phyloP scores from a whole-genome alignment of 1,284 basidiomycete genomes.

The Austropuccinia psidii region DNA sequence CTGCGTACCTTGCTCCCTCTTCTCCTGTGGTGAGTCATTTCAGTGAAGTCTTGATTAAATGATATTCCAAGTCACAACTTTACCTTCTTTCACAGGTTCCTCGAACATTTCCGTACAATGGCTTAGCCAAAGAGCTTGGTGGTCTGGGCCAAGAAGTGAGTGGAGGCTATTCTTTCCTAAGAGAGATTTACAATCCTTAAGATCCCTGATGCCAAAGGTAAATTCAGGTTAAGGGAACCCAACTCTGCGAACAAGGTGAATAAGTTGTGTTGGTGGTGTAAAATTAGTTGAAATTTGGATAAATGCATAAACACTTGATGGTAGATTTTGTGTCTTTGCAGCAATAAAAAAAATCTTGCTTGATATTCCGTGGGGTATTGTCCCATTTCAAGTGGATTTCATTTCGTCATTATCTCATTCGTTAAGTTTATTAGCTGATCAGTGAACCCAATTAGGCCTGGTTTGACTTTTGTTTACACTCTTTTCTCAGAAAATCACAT shows the following conservation, averaged over 20 bases:
- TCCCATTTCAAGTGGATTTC: not conserved
- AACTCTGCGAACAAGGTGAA: too few species aligned
- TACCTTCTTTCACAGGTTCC: not conserved
- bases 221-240: not conserved
- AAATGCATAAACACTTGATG: not conserved
- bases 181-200: not conserved
- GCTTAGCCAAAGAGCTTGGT: conserved; percentile 5
- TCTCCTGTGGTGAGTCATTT: conserved; percentile 14
- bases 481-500: too few species aligned
- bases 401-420: not conserved
- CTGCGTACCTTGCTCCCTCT: not conserved
- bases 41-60: not conserved
- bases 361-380: not conserved
- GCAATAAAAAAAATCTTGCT: not conserved
- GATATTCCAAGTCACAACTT: not conserved
- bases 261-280: not conserved
- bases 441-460: too few species aligned
- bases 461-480: too few species aligned
- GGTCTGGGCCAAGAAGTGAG: conserved; percentile 2
- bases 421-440: too few species aligned
- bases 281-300: not conserved
- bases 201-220: not conserved
- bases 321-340: not conserved
- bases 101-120: conserved; percentile 15
- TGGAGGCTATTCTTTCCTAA: too few species aligned